Evolutionary conservation across 139 green algal species (phyloP), one percentile per base, ranked within the genome.

Genomic region (Nannochloris sp.): DNA sequence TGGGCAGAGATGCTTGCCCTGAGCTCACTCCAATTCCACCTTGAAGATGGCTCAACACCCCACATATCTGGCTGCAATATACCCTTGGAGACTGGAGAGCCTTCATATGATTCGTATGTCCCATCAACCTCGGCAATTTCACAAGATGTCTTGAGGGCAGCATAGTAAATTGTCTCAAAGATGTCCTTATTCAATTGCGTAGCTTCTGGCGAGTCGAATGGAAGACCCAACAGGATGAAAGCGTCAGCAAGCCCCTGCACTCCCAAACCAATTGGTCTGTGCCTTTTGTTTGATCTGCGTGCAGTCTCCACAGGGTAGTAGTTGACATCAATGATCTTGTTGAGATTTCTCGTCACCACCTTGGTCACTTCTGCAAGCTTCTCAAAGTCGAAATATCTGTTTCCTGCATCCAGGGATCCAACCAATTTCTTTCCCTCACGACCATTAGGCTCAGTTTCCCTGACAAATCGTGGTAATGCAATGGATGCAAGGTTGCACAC

Each of bases 301-400:
- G 90, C 90, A 4, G 83, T 86, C 67, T 95, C 86, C 12, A 89
- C 85, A 1, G 93, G 93, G 79, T 99, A 99, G 84, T 84, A 97
- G 88, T 98, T 99, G 73, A 97, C 77, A 71, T 99, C 93, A 63
- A 99, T 99, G 77, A 99, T 96, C 61, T 88, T 86, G 81, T 99
- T 99, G 19, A 99, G 77, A 81, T 97, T 98, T 67, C 71, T 80
- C 2, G 92, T 92, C 67, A 65, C 57, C 64, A 69, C 56, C 62
- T 81, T 57, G 60, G 75, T 67, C 11, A 84, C 74, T 61, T 87
- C 78, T 4, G 64, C 65, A 44, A 96, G 86, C 68, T 85, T 86
- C 7, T 89, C 82, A 70, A 94, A 93, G 66, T 96, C 89, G 64
- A 96, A 96, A 71, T 72, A 89, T 37, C 86, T 76, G 59, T 81